These are phyloP conservation scores for Acacia confusa DNA, from an alignment of 306 rosid genomes.

Conservation along the genomic window DNA sequence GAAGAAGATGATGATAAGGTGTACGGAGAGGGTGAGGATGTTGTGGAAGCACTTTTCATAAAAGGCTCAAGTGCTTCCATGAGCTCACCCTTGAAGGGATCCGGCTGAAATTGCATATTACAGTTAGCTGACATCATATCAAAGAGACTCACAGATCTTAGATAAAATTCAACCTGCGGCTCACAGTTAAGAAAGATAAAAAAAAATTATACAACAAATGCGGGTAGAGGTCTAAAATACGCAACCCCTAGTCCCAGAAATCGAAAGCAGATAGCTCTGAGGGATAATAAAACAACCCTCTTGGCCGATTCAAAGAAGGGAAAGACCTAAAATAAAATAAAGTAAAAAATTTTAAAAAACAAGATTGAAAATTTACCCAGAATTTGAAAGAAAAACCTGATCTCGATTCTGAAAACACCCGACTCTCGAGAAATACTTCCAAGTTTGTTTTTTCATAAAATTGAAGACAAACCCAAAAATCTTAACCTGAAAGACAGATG, in stretches of 20 bases:
- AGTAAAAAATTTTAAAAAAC: too few relatives aligned
- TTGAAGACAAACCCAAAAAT: slow-evolving; percentile 74
- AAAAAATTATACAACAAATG: slow-evolving; percentile 22
- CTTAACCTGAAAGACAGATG: slow-evolving; percentile 82
- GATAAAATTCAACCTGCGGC: slow-evolving; percentile 47
- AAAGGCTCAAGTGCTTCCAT: slow-evolving; percentile 98
- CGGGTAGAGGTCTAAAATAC: slow-evolving; percentile 73
- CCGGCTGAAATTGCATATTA: slow-evolving; percentile 58
- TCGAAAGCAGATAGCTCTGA: slow-evolving; percentile 32
- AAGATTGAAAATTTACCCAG: neutral
- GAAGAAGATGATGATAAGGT: slow-evolving; percentile 26
- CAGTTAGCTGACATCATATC: slow-evolving; percentile 56
- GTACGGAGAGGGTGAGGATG: neutral
- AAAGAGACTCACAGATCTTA: slow-evolving; percentile 26
- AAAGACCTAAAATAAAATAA: neutral
- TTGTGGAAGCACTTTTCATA: slow-evolving; percentile 66
- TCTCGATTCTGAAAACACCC: slow-evolving; percentile 99
- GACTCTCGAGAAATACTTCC: slow-evolving; percentile 59
- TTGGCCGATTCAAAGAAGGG: slow-evolving; percentile 32
- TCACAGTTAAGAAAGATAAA: neutral
- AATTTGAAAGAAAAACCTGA: slow-evolving; percentile 43
- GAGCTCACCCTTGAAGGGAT: slow-evolving; percentile 66
- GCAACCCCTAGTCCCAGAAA: slow-evolving; percentile 57
- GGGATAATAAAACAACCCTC: slow-evolving; percentile 90
- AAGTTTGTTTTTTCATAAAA: slow-evolving; percentile 52